Base-by-base conservation (phyloP, 2,329 filamentous ascomycete species). In the Clarireedia hainanense region DNA sequence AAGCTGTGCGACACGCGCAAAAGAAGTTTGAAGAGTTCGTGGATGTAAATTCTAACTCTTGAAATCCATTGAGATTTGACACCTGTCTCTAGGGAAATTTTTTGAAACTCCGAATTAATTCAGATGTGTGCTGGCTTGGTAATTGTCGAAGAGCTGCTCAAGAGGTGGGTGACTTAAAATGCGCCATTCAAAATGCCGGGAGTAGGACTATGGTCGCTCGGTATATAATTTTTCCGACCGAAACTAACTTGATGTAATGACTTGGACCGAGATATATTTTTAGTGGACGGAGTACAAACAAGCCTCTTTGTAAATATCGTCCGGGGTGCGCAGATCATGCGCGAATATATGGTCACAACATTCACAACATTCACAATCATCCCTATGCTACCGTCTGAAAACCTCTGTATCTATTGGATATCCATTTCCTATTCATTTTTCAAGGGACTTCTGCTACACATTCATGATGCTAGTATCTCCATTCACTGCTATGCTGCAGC, bases 1-100 rank as follows among this genome's bases (percentile, higher is more conserved):
- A 47, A 53, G 56, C 46, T 53, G 61, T 60, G 61, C 58, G 58
- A 62, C 54, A 59, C 57, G 59, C 58, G 58, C 59, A 57, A 54
- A 50, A 50, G 39, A 50, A 40, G 43, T 42, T 50, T 20, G 43
- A 48, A 54, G 45, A 48, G 60, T 45, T 62, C 52, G 47, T 43
- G 46, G 23, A 36, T 40, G 48, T 30, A 43, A 36, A 46, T 57
- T 56, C 42, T 52, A 58, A 52, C 54, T 56, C 48, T 53, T 52
- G 55, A 37, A 52, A 57, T 58, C 57, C 63, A 65, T 65, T 61
- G 61, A 58, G 43, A 36, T 37, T 54, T 43, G 50, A 24, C 55
- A 42, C 51, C 12, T 36, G 55, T 50, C 40, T 55, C 46, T 36
- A 42, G 37, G 34, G 34, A 50, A 55, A 23, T 27, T 47, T 24